These are phyloP conservation scores for Chlamydomonas asymmetrica DNA, from an alignment of 139 green algal genomes.

Conservation along the genomic window DNA sequence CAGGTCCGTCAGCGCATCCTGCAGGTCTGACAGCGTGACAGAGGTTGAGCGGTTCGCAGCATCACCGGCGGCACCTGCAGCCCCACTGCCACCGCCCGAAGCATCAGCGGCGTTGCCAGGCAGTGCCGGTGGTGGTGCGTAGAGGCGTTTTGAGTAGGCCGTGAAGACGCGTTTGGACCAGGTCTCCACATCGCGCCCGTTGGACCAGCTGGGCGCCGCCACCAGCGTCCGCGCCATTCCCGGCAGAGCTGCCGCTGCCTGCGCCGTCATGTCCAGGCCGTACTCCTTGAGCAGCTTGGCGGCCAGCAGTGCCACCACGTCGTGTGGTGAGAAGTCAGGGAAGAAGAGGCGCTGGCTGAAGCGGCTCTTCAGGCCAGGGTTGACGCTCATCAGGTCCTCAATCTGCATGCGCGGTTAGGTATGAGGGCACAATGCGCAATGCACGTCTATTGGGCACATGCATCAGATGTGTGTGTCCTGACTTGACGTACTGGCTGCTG, in stretches of 20 bases:
- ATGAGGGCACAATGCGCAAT: no score
- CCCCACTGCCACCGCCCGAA: not conserved
- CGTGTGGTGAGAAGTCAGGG: slow-evolving; percentile 33
- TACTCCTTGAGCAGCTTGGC: slow-evolving; percentile 25
- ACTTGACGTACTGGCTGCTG: no score
- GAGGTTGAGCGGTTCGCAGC: no score
- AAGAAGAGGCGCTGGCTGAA: slow-evolving; percentile 53
- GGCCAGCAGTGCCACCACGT: slow-evolving; percentile 36
- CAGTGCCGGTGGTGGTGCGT: not conserved
- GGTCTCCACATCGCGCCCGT: slow-evolving; percentile 43
- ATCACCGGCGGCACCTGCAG: no score
- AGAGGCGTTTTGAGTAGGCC: slow-evolving; percentile 14
- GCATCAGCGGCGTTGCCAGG: not conserved
- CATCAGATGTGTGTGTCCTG: no score
- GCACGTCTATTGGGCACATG: no score
- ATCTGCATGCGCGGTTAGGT: no score
- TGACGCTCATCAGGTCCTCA: slow-evolving; percentile 45
- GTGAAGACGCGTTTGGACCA: slow-evolving; percentile 36
- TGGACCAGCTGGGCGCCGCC: slow-evolving; percentile 37
- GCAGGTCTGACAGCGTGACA: slow-evolving; percentile 10
- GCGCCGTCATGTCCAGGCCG: slow-evolving; percentile 25
- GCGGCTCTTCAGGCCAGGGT: slow-evolving; percentile 57
- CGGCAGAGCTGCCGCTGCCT: slow-evolving; percentile 16
- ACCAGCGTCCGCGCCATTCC: slow-evolving; percentile 34
- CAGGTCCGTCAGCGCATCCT: not conserved